Evolutionary conservation across 2,329 filamentous ascomycete genomes (phyloP), one percentile per base, ranked within the genome.

Genomic region (Arthrobotrys megalospora): DNA sequence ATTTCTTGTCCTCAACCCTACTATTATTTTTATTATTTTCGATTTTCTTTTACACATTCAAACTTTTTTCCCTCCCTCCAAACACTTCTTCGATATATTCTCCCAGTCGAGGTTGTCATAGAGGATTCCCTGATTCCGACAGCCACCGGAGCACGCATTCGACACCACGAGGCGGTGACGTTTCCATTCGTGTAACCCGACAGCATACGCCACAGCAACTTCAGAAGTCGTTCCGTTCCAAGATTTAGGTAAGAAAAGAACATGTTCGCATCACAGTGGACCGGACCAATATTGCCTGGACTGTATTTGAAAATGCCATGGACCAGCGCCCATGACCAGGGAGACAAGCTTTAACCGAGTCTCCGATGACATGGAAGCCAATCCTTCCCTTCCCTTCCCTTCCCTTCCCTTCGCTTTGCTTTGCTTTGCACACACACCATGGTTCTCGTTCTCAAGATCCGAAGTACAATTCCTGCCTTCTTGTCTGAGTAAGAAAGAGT

Each of bases 321-420:
- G 55, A 43, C 34, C n/a, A 10, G 52, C 12, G 32, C n/a, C 55
- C 55, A 43, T 60, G 55, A 60, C 55, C 52, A 60, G 55, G 55
- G 55, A 60, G 55, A 60, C 55, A 60, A 43, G 36, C 55, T 60
- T 60, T 60, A 60, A 60, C 55, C 55, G 55, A 60, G 55, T 60
- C 36, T 43, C 55, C 55, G 11, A 43, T 41, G 36, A 43, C 55
- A 60, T 60, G 55, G 55, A 43, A 28, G 55, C 55, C 34, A 28
- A 43, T 14, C 11, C 36, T 21, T n/a, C n/a, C 36, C 12, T 3
- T 28, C 5, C 2, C 5, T 53, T 34, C 24, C 47, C 36, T 21
- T n/a, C n/a, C 36, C 12, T 3, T 28, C 5, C 2, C 5, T 53
- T 34, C 24, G n/a, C n/a, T n/a, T n/a, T n/a, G n/a, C 47, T 38